Evolutionary conservation across 2,329 filamentous ascomycete genomes (phyloP), one percentile per base, ranked within the genome.

Genomic region (Calonectria pseudoturangicola): DNA sequence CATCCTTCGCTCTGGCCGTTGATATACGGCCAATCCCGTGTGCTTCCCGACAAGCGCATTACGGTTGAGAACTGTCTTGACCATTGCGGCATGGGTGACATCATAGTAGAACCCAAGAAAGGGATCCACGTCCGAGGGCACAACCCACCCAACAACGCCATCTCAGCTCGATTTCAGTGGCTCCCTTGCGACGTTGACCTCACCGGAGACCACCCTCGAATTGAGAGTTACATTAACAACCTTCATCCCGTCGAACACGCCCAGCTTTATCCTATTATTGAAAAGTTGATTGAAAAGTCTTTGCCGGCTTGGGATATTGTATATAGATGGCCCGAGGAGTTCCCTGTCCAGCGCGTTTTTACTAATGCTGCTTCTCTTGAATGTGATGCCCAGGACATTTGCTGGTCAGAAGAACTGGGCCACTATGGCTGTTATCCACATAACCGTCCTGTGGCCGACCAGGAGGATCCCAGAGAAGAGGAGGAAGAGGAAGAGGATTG

Each of bases 1-100:
- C 88, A 93, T 74, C 91, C 92, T 1, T 93, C 91, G 0, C 83
- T 93, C 8, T 93, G 88, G 74, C 91, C 92, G 0, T 81, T 93
- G 0, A 79, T 90, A 1, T 91, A 90, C 75, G 89, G 89, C 0
- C 81, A 82, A 16, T 87, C 86, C 2, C 84, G 84, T 3, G 76
- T 84, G 18, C 54, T 84, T 1, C 56, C 76, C 0, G 67, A 82
- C 48, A 77, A 48, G 45, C 73, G 75, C 2, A 80, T 85, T 50
- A 84, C 86, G 4, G 75, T 91, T 1, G 68, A 79, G 4, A 76
- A 83, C 51, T 84, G 83, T 12, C 78, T 88, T 4, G 73, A 81
- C 0, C 68, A 80, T 54, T 84, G 82, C 54, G 81, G 85, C 13
- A 73, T 76, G 54, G 85, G 66, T 25, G 50, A 41, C 25, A 16